Evolutionary conservation across 306 rosid species (phyloP).

Genomic region (Senna tora): DNA sequence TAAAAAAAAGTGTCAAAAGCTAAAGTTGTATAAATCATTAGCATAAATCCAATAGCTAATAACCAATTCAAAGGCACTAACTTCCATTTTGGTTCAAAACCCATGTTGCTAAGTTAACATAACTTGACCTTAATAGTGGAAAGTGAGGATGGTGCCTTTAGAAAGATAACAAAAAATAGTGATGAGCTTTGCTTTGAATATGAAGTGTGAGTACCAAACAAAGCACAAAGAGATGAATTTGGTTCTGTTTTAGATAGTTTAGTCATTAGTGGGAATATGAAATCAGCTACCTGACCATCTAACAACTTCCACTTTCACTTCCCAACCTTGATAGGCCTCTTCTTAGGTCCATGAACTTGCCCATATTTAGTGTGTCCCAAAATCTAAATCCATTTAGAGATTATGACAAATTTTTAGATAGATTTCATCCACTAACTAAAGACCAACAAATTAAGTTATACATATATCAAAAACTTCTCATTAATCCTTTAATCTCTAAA

Average conservation of each 20-base stretch:
- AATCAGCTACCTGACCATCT: constrained; percentile 44
- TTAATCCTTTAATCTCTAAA: no score
- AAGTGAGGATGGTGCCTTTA: constrained; percentile 30
- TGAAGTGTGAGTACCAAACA: constrained; percentile 35
- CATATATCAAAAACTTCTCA: no score
- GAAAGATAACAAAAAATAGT: constrained; percentile 44
- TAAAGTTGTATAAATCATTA: constrained; percentile 15
- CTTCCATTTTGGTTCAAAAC: constrained; percentile 9
- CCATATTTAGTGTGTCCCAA: constrained; percentile 51
- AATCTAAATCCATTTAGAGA: constrained; percentile 47
- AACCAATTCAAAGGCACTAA: constrained; percentile 23
- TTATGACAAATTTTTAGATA: no score
- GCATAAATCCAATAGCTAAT: constrained; percentile 27
- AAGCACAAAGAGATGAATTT: constrained; percentile 43
- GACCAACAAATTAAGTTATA: no score
- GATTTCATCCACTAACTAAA: no score
- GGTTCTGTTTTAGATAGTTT: constrained; percentile 40
- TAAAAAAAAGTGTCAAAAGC: not conserved
- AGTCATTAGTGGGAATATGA: constrained; percentile 51
- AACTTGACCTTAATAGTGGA: constrained; percentile 47
- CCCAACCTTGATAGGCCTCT: constrained; percentile 28
- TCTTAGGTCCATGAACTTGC: constrained; percentile 69
- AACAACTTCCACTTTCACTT: constrained; percentile 59
- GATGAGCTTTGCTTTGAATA: constrained; percentile 42
- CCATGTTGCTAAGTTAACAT: constrained; percentile 35